Evolutionary conservation across 257 asterid genomes (phyloP).

Genomic region (Solanum raphanifolium): DNA sequence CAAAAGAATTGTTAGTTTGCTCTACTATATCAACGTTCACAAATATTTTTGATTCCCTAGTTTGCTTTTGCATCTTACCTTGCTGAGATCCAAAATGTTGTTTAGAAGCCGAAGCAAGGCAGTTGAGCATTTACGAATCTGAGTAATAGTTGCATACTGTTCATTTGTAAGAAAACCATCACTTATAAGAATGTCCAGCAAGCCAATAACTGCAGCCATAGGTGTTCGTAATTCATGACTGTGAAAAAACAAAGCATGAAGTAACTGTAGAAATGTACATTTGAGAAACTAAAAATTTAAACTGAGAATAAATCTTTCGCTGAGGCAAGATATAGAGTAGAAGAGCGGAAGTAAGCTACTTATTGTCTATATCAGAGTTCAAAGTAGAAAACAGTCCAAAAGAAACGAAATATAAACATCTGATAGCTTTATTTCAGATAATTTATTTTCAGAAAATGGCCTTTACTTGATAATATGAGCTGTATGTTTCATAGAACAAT

Average conservation of each 20-base stretch:
- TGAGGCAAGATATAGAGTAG: neutral
- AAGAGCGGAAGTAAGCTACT: neutral
- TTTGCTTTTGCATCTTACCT: slow-evolving; percentile 34
- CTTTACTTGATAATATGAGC: neutral
- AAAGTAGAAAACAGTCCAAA: neutral
- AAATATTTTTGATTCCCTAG: neutral
- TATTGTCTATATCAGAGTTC: neutral
- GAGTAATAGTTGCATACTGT: slow-evolving; percentile 66
- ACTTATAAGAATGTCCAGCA: slow-evolving; percentile 76
- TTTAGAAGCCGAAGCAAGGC: slow-evolving; percentile 82
- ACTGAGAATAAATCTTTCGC: neutral
- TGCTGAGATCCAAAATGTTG: slow-evolving; percentile 91
- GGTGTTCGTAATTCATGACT: slow-evolving; percentile 96
- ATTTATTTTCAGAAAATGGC: neutral
- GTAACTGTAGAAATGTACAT: neutral
- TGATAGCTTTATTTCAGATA: neutral
- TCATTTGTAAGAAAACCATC: slow-evolving; percentile 75
- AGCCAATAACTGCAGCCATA: slow-evolving; percentile 96
- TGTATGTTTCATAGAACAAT: neutral
- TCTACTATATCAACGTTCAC: neutral
- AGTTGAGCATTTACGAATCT: slow-evolving; percentile 87
- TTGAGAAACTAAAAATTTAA: neutral
- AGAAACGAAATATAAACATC: neutral
- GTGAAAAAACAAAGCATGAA: slow-evolving; percentile 4
- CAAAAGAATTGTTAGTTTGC: neutral